phyloP scores from a whole-genome alignment of 305 asterid species.

The Petunia hybrid region DNA sequence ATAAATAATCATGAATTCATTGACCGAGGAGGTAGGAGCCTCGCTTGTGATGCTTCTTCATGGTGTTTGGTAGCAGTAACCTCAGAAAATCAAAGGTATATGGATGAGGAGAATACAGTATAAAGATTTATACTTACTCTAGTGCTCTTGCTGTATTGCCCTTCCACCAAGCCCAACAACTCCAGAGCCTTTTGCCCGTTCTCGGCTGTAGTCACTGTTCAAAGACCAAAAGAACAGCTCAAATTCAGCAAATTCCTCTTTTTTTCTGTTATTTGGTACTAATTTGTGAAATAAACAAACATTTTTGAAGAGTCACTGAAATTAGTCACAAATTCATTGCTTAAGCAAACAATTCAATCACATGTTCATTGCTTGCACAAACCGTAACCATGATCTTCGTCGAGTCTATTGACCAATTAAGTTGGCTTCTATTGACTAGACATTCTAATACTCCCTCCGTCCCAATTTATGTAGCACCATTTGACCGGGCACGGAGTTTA shows the following conservation, averaged over 20 bases:
- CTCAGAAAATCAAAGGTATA: neutral
- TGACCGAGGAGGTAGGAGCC: neutral
- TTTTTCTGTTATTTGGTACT: neutral
- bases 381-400: neutral
- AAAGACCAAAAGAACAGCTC: neutral
- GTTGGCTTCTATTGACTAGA: neutral
- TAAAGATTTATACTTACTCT: constrained; percentile 27
- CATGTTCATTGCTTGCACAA: constrained; percentile 15
- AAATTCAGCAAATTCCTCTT: neutral
- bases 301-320: neutral
- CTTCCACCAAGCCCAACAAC: constrained; percentile 42
- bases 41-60: neutral
- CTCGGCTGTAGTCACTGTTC: constrained; percentile 48
- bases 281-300: constrained; percentile 11
- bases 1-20: neutral
- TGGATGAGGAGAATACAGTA: neutral
- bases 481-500: no score
- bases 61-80: neutral
- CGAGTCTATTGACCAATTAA: neutral
- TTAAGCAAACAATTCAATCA: constrained; percentile 6
- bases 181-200: constrained; percentile 49
- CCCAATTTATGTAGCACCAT: neutral
- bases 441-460: neutral
- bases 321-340: neutral
- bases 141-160: constrained; percentile 29